A percentile compares a stretch with the other conserved stretches of the same genome.
These are phyloP conservation scores for Dissoconium aciculare DNA, from an alignment of 2,329 filamentous ascomycete genomes.

Conservation along the genomic window DNA sequence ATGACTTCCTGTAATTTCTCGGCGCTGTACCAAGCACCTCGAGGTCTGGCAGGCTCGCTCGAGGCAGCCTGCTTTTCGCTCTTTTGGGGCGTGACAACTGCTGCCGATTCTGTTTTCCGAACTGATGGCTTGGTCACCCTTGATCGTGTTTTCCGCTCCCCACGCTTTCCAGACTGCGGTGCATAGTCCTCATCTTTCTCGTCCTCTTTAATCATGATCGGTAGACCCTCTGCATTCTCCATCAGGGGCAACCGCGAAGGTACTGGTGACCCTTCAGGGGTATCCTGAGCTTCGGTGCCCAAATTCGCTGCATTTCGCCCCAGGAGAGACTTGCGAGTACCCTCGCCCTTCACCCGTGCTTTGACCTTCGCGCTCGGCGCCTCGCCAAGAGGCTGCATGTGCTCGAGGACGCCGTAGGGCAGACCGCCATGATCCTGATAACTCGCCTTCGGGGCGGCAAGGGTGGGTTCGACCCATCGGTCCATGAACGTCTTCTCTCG, in stretches of 20 bases:
- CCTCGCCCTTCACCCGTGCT: conserved; percentile 36
- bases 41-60: neutral
- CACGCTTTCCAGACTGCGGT: conserved; percentile 23
- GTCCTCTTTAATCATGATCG: conserved; percentile 20
- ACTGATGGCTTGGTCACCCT: conserved; percentile 15
- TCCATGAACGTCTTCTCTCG: conserved; percentile 24
- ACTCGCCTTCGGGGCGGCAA: conserved; percentile 44
- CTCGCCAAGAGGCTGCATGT: conserved; percentile 68
- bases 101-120: conserved; percentile 13
- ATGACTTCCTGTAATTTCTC: conserved; percentile 22
- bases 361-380: conserved; percentile 50
- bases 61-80: conserved; percentile 2
- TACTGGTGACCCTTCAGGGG: conserved; percentile 32
- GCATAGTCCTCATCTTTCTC: conserved; percentile 35
- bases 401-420: conserved; percentile 58
- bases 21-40: conserved; percentile 11
- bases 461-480: conserved; percentile 40
- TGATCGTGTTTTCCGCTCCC: conserved; percentile 12
- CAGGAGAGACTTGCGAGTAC: conserved; percentile 27
- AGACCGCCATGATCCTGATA: conserved; percentile 65
- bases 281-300: conserved; percentile 27
- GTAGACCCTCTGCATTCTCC: no score
- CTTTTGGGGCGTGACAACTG: conserved; percentile 12
- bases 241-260: no score
- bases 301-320: conserved; percentile 28